These are phyloP conservation scores for Aureobasidium sp. DNA, from an alignment of 2,329 filamentous ascomycete species.

Conservation along the genomic window DNA sequence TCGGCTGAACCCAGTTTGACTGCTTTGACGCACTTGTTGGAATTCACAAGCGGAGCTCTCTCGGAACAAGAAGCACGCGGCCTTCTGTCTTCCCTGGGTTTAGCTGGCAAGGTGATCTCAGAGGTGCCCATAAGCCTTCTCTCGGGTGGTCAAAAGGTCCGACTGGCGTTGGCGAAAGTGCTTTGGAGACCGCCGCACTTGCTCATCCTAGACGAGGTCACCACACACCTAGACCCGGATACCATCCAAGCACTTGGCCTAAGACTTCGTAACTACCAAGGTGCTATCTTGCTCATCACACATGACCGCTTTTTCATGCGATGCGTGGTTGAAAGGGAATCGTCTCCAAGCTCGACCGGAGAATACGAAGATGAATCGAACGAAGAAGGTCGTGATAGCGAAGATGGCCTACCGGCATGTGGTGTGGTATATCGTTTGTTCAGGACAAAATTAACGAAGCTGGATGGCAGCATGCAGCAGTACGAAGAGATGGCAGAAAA, in stretches of 20 bases:
- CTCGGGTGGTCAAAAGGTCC: conserved; percentile 67
- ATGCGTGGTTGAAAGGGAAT: conserved; percentile 59
- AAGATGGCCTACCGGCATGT: neutral
- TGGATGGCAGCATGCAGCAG: neutral
- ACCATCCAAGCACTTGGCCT: conserved; percentile 65
- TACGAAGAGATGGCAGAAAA: neutral
- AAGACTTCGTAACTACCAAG: conserved; percentile 61
- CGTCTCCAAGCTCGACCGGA: neutral
- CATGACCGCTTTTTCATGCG: conserved; percentile 79
- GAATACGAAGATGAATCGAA: neutral
- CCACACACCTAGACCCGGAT: conserved; percentile 78
- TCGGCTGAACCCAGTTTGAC: conserved; percentile 49
- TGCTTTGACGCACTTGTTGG: conserved; percentile 55
- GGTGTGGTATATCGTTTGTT: neutral
- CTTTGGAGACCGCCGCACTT: conserved; percentile 63
- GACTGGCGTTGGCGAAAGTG: conserved; percentile 60
- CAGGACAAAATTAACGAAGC: neutral
- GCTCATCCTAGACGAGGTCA: conserved; percentile 72
- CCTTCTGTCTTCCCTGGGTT: conserved; percentile 60
- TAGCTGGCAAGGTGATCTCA: conserved; percentile 62
- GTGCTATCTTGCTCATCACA: conserved; percentile 68
- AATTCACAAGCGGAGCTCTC: conserved; percentile 32
- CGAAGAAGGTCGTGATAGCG: neutral
- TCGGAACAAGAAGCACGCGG: conserved; percentile 62
- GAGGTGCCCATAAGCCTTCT: conserved; percentile 67